Evolutionary conservation across 768 basidiomycete species (phyloP), one percentile per base, ranked within the genome.

Genomic region (Trametes maxima): DNA sequence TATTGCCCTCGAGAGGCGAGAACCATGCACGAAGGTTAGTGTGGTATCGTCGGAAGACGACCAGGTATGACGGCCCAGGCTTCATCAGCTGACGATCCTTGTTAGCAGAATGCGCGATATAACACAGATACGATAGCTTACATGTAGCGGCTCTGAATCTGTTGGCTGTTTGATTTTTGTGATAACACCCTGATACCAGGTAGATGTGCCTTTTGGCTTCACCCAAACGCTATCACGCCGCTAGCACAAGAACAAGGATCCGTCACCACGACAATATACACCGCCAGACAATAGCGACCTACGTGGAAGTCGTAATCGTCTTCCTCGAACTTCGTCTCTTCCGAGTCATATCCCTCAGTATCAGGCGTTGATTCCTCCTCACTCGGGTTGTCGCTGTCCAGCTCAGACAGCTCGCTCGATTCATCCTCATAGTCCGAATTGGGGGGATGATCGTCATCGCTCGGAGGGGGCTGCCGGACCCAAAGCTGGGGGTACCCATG

Each of bases 1-100:
- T 69, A 50, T 65, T 69, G 28, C 73, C 73, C 39, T 71, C 64
- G 54, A 71, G 53, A 4, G 71, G 70, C 16, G 72, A 67, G 37
- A 73, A 68, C 33, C 47, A 51, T 14, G 62, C 57, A 48, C 65
- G 60, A 50, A 68, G 61, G 36, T 64, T 65, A 11, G 63, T 53
- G 40, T 49, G 46, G 50, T 63, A 58, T 46, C 62, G 62, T 21
- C 68, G 66, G 50, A 69, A 69, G 33, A 65, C 58, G 49, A 69
- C 68, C 7, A 64, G 39, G 53, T 67, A 69, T 11, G 59, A 36
- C 35, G 57, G 43, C 5, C 59, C 43, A 1, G 42, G 59, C 43
- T 45, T 62, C 65, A 25, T 13, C 35, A 36, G 6, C n/a, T 11
- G 14, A 22, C 12, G 3, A 17, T 13, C 6, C 28, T 17, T 28